A percentile compares a stretch with the other conserved stretches of the same genome.
phyloP scores from a whole-genome alignment of 2,329 filamentous ascomycete species.

The Fusarium nelsonii region DNA sequence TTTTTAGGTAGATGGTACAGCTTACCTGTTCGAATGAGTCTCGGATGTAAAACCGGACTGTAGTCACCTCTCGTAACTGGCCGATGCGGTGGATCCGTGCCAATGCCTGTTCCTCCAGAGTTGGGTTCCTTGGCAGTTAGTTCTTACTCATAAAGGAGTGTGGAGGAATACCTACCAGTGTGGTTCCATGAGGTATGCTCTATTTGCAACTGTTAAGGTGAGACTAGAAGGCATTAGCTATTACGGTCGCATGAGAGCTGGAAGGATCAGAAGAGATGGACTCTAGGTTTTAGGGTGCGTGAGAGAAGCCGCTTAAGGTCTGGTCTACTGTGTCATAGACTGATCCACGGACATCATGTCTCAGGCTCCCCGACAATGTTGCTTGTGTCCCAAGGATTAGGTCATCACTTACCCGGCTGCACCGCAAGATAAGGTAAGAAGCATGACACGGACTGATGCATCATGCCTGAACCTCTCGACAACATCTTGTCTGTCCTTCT shows the following conservation, averaged over 20 bases:
- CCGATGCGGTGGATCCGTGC: constrained; percentile 55
- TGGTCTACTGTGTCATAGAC: not conserved
- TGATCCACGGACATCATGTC: not conserved
- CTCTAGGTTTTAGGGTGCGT: not conserved
- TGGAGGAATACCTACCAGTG: constrained; percentile 53
- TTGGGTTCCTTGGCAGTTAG: constrained; percentile 54
- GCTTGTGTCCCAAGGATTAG: not conserved
- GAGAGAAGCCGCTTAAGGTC: not conserved
- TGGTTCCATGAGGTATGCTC: constrained; percentile 64
- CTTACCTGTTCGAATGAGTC: constrained; percentile 55
- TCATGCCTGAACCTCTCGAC: constrained; percentile 58
- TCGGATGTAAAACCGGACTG: constrained; percentile 54
- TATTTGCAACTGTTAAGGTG: constrained; percentile 61
- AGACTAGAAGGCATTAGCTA: constrained; percentile 49
- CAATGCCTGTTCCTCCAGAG: constrained; percentile 59
- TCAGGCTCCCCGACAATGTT: not conserved
- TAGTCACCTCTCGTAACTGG: constrained; percentile 54
- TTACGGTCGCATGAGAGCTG: not conserved
- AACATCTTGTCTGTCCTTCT: constrained; percentile 56
- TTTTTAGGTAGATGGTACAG: accelerated
- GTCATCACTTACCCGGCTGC: constrained; percentile 59
- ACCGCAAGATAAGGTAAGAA: constrained; percentile 64
- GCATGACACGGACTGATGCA: constrained; percentile 55
- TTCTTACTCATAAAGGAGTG: accelerated
- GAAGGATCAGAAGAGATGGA: not conserved